Percentiles rank a stretch among this genome's conserved stretches.
phyloP scores from a whole-genome alignment of 179 eudicot species.

The Beta lomatogona region DNA sequence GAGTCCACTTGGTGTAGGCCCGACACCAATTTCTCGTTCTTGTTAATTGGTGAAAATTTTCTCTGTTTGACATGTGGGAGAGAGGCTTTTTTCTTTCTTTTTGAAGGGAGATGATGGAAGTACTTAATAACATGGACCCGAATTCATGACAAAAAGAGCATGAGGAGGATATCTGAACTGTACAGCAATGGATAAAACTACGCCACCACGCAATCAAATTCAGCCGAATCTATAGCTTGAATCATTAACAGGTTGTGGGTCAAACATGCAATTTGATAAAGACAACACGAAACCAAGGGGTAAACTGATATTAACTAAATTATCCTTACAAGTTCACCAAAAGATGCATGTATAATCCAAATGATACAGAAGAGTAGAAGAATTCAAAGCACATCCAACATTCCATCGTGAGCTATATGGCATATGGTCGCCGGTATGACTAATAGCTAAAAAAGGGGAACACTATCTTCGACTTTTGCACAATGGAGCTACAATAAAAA shows the following conservation, averaged over 20 bases:
- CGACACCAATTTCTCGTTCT: no score
- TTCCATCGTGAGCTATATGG: neutral
- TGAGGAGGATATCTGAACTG: neutral
- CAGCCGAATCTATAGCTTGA: neutral
- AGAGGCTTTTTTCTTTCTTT: neutral
- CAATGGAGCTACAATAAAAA: no score
- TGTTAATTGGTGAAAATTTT: no score
- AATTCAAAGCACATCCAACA: neutral
- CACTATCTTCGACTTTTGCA: neutral
- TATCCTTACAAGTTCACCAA: neutral
- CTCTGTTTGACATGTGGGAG: neutral
- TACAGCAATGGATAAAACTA: neutral
- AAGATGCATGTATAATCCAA: neutral
- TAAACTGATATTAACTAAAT: no score
- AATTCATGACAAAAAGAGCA: neutral
- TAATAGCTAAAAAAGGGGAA: neutral
- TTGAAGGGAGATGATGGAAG: neutral
- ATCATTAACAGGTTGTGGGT: neutral
- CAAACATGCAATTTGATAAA: neutral
- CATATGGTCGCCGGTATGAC: neutral
- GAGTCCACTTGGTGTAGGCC: no score
- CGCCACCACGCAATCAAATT: neutral
- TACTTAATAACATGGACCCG: neutral
- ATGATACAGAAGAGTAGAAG: neutral
- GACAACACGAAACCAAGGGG: neutral